Evolutionary conservation across 805 yeast genomes (phyloP).

Genomic region (Saccharomycodes ludwigii): DNA sequence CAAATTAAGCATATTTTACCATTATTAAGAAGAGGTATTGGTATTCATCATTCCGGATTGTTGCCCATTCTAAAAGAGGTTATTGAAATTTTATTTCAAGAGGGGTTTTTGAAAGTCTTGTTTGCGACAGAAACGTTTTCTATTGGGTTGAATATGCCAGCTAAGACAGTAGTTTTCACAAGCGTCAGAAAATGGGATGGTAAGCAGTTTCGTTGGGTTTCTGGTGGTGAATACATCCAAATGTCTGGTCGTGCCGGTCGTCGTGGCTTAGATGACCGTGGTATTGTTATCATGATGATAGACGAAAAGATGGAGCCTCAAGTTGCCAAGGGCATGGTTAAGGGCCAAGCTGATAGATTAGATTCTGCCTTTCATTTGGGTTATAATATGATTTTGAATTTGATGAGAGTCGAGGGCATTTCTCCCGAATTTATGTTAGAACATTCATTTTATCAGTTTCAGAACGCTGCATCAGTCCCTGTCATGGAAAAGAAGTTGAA

Average conservation of each 20-base stretch:
- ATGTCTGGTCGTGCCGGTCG: constrained; percentile 99
- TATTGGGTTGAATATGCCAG: constrained; percentile 94
- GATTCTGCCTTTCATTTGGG: constrained; percentile 98
- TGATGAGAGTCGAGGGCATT: constrained; percentile 95
- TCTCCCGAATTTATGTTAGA: constrained; percentile 97
- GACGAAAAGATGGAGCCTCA: constrained; percentile 99
- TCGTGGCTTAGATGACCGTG: constrained; percentile 98
- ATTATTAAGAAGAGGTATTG: constrained; percentile 85
- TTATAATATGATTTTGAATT: constrained; percentile 90
- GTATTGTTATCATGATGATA: constrained; percentile 98
- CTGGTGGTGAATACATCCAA: constrained; percentile 98
- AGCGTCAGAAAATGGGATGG: constrained; percentile 97
- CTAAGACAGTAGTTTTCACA: constrained; percentile 89
- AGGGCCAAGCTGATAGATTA: constrained; percentile 94
- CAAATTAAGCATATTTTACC: constrained; percentile 91
- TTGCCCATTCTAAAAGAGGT: constrained; percentile 89
- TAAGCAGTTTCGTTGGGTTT: constrained; percentile 93
- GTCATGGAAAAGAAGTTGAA: constrained; percentile 54
- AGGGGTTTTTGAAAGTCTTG: constrained; percentile 84
- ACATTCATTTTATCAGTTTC: constrained; percentile 89
- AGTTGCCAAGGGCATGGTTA: constrained; percentile 98
- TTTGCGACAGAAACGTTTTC: constrained; percentile 99
- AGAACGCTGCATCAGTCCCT: constrained; percentile 86
- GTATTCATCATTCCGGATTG: constrained; percentile 95
- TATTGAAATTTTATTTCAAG: constrained; percentile 92